Conservation (phyloP, 179 eudicot species). For the Spinacia oleracea region DNA sequence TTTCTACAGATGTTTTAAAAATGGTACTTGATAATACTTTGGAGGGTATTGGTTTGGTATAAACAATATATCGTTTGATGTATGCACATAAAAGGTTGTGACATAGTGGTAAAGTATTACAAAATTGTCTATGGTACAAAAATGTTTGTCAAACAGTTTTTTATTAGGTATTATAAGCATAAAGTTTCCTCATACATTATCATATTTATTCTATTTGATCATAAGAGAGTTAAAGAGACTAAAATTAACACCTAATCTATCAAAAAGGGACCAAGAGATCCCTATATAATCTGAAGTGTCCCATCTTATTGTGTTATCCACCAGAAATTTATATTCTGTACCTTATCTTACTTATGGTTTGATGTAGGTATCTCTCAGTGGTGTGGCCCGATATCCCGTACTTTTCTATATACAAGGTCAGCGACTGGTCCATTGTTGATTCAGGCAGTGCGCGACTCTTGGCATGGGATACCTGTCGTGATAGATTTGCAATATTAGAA, state of each 20-base stretch:
- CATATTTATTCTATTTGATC: background rate
- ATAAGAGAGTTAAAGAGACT: background rate
- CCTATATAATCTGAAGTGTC: background rate
- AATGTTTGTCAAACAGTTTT: background rate
- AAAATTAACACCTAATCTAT: background rate
- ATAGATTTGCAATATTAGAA: slow-evolving; percentile 88
- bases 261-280: background rate
- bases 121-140: no score
- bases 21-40: background rate
- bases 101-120: no score
- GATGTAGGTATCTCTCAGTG: slow-evolving; percentile 77
- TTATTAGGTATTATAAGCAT: background rate
- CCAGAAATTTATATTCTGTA: background rate
- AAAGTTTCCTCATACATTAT: background rate
- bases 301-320: slow-evolving; percentile 6
- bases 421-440: slow-evolving; percentile 95
- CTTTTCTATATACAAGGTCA: slow-evolving; percentile 88
- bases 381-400: slow-evolving; percentile 99
- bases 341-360: slow-evolving; percentile 19
- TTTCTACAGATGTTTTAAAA: background rate
- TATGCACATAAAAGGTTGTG: no score
- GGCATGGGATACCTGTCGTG: slow-evolving; percentile 97
- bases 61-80: no score
- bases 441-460: slow-evolving; percentile 95
- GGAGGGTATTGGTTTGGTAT: background rate